Conservation (phyloP, 2,329 filamentous ascomycete genomes). For the Fusarium dlaminii region DNA sequence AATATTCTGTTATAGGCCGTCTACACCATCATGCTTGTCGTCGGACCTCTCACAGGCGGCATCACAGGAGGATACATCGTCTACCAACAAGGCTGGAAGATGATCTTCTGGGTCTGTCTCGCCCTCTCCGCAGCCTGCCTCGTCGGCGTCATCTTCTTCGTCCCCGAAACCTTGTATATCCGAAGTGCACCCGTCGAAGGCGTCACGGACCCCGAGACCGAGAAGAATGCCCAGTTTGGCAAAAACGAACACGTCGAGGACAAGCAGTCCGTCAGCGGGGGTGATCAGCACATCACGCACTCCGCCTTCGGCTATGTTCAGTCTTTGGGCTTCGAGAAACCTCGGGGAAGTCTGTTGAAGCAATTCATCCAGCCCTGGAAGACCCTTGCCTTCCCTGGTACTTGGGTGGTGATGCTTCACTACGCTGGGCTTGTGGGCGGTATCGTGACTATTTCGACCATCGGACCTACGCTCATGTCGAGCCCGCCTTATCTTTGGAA, state of each 20-base stretch:
- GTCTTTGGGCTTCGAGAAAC: conserved; percentile 17
- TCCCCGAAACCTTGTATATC: conserved; percentile 49
- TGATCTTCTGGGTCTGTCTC: conserved; percentile 46
- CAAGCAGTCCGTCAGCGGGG: background rate
- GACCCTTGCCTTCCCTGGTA: conserved; percentile 42
- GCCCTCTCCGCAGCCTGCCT: conserved; percentile 42
- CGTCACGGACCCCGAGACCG: background rate
- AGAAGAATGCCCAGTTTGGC: conserved; percentile 3
- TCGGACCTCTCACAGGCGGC: conserved; percentile 47
- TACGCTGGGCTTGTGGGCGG: conserved; percentile 51
- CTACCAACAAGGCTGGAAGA: conserved; percentile 44
- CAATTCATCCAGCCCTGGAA: conserved; percentile 22
- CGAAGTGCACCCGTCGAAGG: conserved; percentile 12
- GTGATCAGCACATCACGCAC: background rate
- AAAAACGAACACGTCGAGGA: conserved; percentile 17
- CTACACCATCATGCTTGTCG: conserved; percentile 46
- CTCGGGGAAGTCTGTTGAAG: conserved; percentile 3
- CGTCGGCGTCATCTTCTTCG: conserved; percentile 43
- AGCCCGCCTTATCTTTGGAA: conserved; percentile 49
- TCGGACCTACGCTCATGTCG: conserved; percentile 46
- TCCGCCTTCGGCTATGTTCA: conserved; percentile 4
- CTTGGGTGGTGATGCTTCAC: conserved; percentile 51
- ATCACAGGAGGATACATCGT: conserved; percentile 50
- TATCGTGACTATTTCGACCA: conserved; percentile 48
- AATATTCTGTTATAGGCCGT: conserved; percentile 30